Base-by-base conservation (phyloP, 2,329 filamentous ascomycete genomes). In the Arthroderma sp. region DNA sequence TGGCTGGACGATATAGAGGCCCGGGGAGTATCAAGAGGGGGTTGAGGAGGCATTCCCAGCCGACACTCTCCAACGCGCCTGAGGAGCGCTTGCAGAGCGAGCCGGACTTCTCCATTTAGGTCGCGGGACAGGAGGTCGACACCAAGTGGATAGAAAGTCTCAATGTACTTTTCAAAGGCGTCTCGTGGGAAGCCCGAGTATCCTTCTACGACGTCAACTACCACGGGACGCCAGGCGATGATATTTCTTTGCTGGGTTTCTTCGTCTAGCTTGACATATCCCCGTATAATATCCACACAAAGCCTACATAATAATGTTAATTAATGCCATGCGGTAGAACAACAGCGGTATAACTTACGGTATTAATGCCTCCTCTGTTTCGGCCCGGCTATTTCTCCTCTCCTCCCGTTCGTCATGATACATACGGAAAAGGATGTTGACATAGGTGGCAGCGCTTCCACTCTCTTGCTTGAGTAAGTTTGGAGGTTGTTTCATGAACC, bases 401-500 rank as follows among this genome's bases (percentile, higher is more conserved):
- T 95, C 88, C 5, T 83, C 80, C 33, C 81, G 78, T 49, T 83
- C 81, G 58, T 99, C 91, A 40, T 85, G 83, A 64, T 94, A 98
- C 91, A 99, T 98, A 41, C 91, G 77, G 66, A 98, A 86, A 29
- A 99, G 70, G 52, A 99, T 98, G 49, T 83, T 83, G 32, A 98
- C 86, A 61, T 98, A 99, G 1, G 93, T 95, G 2, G 85, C 85
- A 0, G 91, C 91, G 45, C 83, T 85, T 36, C 91, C 89, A 49
- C 79, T 85, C 67, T 99, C 91, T 62, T 99, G 91, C 68, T 98
- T 98, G 29, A 99, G 75, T 8, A 99, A 72, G 57, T 99, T 99
- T 2, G 91, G 91, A 10, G 91, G 89, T 61, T 98, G 91, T 67
- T 94, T 94, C 91, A 99, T 99, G 72, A 98, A 99, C 0, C 93